A percentile compares a stretch with the other conserved stretches of the same genome.
phyloP scores from a whole-genome alignment of 2,329 filamentous ascomycete species.

The Fusarium sp. region DNA sequence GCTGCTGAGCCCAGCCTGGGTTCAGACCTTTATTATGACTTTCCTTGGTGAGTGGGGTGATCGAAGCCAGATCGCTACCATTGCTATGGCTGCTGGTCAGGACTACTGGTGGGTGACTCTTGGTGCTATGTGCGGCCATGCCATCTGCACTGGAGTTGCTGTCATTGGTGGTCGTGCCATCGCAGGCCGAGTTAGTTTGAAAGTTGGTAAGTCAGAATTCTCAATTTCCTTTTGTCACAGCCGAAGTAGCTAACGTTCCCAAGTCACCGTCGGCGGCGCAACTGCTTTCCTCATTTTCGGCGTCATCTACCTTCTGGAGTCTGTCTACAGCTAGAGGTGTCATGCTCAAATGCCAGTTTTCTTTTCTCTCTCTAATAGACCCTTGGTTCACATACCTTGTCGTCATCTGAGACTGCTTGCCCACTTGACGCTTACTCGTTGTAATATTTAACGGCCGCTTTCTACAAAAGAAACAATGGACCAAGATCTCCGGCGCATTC shows the following conservation, averaged over 20 bases:
- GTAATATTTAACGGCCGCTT: constrained; percentile 40
- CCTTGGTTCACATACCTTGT: constrained; percentile 15
- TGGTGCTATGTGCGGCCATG: constrained; percentile 87
- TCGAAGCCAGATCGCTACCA: constrained; percentile 95
- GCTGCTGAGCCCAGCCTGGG: constrained; percentile 94
- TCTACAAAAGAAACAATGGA: constrained; percentile 12
- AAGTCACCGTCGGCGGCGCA: constrained; percentile 93
- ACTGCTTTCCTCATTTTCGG: constrained; percentile 91
- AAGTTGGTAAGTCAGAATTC: constrained; percentile 79
- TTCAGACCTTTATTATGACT: constrained; percentile 99
- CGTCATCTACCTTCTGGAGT: constrained; percentile 89
- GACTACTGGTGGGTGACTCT: constrained; percentile 99
- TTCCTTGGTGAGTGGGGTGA: constrained; percentile 99
- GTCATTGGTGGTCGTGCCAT: constrained; percentile 93
- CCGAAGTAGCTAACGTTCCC: constrained; percentile 37
- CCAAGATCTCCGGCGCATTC: constrained; percentile 4
- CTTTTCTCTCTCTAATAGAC: constrained; percentile 24
- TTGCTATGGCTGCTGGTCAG: constrained; percentile 97
- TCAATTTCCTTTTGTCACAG: background rate
- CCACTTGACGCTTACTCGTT: constrained; percentile 36
- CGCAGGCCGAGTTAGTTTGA: constrained; percentile 92
- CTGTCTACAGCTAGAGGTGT: constrained; percentile 64
- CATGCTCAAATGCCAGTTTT: constrained; percentile 14
- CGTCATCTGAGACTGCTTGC: constrained; percentile 25
- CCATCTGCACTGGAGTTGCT: constrained; percentile 88